phyloP scores from a whole-genome alignment of 306 rosid species.

The Begonia loranthoides region DNA sequence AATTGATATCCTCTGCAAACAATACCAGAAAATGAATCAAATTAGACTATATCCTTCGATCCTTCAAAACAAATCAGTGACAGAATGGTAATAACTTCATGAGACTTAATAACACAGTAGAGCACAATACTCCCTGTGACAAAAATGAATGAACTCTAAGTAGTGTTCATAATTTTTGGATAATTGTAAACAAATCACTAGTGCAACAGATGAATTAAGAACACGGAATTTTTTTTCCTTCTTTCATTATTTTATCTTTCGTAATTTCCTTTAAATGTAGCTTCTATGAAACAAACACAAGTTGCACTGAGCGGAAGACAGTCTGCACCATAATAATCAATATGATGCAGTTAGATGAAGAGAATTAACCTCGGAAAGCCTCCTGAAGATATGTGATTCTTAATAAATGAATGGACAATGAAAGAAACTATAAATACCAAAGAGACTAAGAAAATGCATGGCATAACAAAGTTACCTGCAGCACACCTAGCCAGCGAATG shows the following conservation, averaged over 20 bases:
- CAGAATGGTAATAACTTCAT: background rate
- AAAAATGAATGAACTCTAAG: too few relatives aligned
- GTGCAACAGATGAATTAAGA: too few relatives aligned
- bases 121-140: too few relatives aligned
- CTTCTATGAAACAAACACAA: too few relatives aligned
- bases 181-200: too few relatives aligned
- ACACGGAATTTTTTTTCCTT: too few relatives aligned
- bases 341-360: background rate
- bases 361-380: background rate
- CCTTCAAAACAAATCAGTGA: background rate
- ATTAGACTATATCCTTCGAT: background rate
- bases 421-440: background rate
- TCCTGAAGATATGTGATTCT: background rate
- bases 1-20: constrained; percentile 61
- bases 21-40: constrained; percentile 4
- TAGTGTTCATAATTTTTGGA: too few relatives aligned
- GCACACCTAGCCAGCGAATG: constrained; percentile 63
- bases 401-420: background rate
- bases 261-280: too few relatives aligned
- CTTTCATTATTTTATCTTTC: too few relatives aligned
- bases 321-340: too few relatives aligned
- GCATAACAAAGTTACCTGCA: constrained; percentile 32
- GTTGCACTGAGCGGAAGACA: too few relatives aligned
- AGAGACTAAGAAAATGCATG: background rate
- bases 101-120: too few relatives aligned